Conservation (phyloP, 106 monocot species). For the Xerophyta viscosa region DNA sequence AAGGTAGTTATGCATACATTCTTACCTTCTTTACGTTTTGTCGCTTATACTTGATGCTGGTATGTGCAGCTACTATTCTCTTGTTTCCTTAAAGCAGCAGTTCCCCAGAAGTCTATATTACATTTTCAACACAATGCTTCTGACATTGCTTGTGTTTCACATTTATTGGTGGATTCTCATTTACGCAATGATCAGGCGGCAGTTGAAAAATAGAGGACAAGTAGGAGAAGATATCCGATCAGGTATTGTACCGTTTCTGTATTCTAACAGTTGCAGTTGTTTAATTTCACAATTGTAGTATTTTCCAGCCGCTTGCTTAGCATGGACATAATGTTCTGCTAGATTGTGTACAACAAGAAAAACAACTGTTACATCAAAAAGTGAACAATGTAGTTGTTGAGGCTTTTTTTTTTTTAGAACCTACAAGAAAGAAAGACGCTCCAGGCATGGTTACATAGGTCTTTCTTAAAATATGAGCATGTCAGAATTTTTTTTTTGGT, state of each 20-base stretch:
- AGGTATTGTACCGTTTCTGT: conserved; percentile 31
- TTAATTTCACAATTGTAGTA: no score
- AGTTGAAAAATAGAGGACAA: conserved; percentile 69
- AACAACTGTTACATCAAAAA: no score
- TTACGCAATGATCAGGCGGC: conserved; percentile 64
- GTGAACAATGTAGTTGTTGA: no score
- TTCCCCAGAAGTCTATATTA: conserved; percentile 54
- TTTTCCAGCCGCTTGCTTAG: no score
- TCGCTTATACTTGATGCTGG: conserved; percentile 7
- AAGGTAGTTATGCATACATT: conserved; percentile 32
- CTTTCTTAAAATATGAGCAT: no score
- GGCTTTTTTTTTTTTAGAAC: no score
- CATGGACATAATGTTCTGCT: no score
- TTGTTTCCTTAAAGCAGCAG: conserved; percentile 19
- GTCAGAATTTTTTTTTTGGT: no score
- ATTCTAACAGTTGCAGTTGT: no score
- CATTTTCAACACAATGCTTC: conserved; percentile 78
- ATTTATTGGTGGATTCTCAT: conserved; percentile 95
- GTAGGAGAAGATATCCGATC: conserved; percentile 94
- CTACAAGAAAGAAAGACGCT: no score
- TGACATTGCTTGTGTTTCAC: conserved; percentile 69
- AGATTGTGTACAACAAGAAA: no score
- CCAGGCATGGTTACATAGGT: no score
- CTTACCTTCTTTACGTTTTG: not conserved
- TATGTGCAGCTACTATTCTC: conserved; percentile 45